Evolutionary conservation across 2,329 filamentous ascomycete species (phyloP).

Genomic region (Fusarium sp.): DNA sequence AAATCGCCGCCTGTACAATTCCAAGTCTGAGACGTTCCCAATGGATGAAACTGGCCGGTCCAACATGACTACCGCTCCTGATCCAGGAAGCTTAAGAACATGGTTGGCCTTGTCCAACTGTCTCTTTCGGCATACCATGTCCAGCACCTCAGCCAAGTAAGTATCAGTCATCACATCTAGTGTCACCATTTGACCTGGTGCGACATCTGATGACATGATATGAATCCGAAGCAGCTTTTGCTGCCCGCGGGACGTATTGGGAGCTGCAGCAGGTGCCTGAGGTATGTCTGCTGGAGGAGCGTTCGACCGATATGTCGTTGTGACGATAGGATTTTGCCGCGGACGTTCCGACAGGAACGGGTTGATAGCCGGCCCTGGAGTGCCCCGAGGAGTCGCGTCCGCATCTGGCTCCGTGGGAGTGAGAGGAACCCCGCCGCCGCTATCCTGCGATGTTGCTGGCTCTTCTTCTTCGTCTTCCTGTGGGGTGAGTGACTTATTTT

Average conservation of each 20-base stretch:
- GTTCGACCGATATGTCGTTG: slow-evolving; percentile 66
- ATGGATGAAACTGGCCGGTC: slow-evolving; percentile 84
- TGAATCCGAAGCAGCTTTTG: slow-evolving; percentile 78
- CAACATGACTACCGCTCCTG: slow-evolving; percentile 77
- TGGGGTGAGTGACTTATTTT: slow-evolving; percentile 75
- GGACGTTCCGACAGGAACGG: slow-evolving; percentile 48
- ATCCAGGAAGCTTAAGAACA: slow-evolving; percentile 79
- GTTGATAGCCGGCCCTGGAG: slow-evolving; percentile 44
- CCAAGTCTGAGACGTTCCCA: slow-evolving; percentile 77
- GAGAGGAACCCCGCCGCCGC: slow-evolving; percentile 24
- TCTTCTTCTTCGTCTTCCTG: slow-evolving; percentile 65
- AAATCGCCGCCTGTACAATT: slow-evolving; percentile 79
- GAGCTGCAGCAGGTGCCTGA: slow-evolving; percentile 54
- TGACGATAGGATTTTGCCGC: slow-evolving; percentile 68
- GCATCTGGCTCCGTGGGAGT: slow-evolving; percentile 46
- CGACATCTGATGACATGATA: slow-evolving; percentile 73
- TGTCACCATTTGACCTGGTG: slow-evolving; percentile 77
- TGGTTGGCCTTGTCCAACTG: slow-evolving; percentile 82
- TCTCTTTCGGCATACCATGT: slow-evolving; percentile 79
- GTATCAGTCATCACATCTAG: slow-evolving; percentile 83
- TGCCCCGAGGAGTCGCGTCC: slow-evolving; percentile 40
- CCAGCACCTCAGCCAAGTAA: slow-evolving; percentile 83
- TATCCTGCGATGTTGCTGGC: slow-evolving; percentile 42
- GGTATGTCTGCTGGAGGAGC: slow-evolving; percentile 66
- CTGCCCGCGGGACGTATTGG: slow-evolving; percentile 64